These are phyloP conservation scores for Beta lomatogona DNA, from an alignment of 179 eudicot species.

Conservation along the genomic window DNA sequence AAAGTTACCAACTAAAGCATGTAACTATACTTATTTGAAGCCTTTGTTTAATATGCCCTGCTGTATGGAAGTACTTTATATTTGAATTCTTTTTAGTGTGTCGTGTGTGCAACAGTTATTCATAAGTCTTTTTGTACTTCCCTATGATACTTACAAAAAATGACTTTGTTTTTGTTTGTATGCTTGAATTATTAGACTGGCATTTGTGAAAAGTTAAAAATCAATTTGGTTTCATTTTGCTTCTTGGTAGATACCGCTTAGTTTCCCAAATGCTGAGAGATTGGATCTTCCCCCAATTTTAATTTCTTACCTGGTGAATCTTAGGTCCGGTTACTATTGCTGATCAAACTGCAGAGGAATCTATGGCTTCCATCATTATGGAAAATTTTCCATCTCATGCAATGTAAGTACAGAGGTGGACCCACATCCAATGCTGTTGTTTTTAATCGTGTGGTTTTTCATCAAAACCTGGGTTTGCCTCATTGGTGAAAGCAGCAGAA, in stretches of 20 bases:
- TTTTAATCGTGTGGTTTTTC: background rate
- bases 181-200: background rate
- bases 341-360: constrained; percentile 88
- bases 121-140: background rate
- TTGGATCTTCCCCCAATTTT: background rate
- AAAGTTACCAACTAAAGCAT: background rate
- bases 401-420: constrained; percentile 56
- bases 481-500: background rate
- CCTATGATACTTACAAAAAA: background rate
- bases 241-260: background rate
- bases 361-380: constrained; percentile 68
- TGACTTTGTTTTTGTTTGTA: background rate
- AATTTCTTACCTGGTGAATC: constrained; percentile 17
- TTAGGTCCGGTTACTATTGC: constrained; percentile 96
- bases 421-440: background rate
- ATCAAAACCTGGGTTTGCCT: background rate
- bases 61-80: background rate
- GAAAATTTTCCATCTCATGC: constrained; percentile 76
- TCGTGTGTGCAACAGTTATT: background rate
- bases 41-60: background rate
- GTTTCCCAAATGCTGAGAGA: background rate
- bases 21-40: background rate
- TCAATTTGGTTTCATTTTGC: background rate
- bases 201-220: background rate
- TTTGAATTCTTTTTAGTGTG: background rate